phyloP scores from a whole-genome alignment of 768 basidiomycete species.

The Rhizopogon salebrosus region DNA sequence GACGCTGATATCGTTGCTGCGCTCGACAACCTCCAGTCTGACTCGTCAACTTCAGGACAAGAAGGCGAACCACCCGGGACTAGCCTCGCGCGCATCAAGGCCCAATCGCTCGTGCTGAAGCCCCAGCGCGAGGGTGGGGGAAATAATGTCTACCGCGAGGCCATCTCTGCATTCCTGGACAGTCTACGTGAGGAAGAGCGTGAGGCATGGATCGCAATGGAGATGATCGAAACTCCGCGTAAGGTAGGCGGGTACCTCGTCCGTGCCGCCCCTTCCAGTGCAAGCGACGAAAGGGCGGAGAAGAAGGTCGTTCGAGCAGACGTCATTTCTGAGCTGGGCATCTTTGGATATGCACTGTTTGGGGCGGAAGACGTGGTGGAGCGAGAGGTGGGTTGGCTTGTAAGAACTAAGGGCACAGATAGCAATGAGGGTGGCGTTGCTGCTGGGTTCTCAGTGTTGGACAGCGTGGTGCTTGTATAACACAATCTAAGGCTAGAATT shows the following conservation, averaged over 20 bases:
- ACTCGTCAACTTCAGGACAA: neutral
- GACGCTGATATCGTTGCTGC: constrained; percentile 9
- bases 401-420: constrained; percentile 86
- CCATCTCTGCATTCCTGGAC: constrained; percentile 76
- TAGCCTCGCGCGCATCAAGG: constrained; percentile 20
- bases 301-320: constrained; percentile 48
- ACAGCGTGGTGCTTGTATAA: constrained; percentile 56
- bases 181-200: constrained; percentile 54
- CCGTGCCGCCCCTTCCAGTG: constrained; percentile 45
- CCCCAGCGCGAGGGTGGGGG: constrained; percentile 98
- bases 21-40: constrained; percentile 4
- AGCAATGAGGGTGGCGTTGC: constrained; percentile 92
- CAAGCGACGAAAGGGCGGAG: neutral
- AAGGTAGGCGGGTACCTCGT: constrained; percentile 70
- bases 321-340: constrained; percentile 85
- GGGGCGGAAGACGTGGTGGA: constrained; percentile 39
- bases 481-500: too few species aligned
- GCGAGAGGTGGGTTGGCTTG: constrained; percentile 77
- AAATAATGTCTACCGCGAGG: constrained; percentile 87
- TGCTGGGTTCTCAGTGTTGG: constrained; percentile 74
- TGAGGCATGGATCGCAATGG: constrained; percentile 94
- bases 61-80: constrained; percentile 16
- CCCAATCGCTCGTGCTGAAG: constrained; percentile 75
- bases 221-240: constrained; percentile 76
- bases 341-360: constrained; percentile 88